Evolutionary conservation across 169 alveolate species (phyloP).

Genomic region (Plasmodium fragile): DNA sequence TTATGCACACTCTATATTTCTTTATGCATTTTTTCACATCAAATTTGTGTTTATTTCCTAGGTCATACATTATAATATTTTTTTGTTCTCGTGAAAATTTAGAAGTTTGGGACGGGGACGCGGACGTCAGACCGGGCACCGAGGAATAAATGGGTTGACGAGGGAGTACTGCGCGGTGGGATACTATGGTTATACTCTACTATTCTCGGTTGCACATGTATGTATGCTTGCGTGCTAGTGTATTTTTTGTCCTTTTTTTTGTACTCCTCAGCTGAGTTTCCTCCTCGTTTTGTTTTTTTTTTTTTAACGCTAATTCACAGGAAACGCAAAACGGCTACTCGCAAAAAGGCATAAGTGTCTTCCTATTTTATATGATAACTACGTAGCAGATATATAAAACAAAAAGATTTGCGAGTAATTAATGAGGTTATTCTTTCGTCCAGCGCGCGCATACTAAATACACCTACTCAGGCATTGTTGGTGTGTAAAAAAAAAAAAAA

Average conservation of each 20-base stretch:
- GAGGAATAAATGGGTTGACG: not conserved
- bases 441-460: not conserved
- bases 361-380: constrained; percentile 58
- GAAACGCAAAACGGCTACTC: constrained; percentile 9
- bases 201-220: not conserved
- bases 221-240: not conserved
- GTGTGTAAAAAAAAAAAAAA: not conserved
- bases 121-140: not conserved
- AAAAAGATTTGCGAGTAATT: constrained; percentile 20
- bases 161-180: not conserved
- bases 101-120: not conserved
- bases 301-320: constrained; percentile 42
- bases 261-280: not conserved
- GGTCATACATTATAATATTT: constrained; percentile 50
- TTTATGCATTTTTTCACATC: constrained; percentile 53
- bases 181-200: not conserved
- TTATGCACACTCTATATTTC: constrained; percentile 46
- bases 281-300: too few species aligned
- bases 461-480: not conserved
- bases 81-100: not conserved
- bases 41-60: constrained; percentile 32
- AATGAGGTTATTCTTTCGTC: constrained; percentile 10
- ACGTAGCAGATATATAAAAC: constrained; percentile 42
- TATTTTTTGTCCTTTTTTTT: constrained; percentile 4
- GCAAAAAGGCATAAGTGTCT: constrained; percentile 8